A percentile compares a stretch with the other conserved stretches of the same genome.
Evolutionary conservation across 208 protist species (phyloP).

Genomic region (Crithidia sp.): DNA sequence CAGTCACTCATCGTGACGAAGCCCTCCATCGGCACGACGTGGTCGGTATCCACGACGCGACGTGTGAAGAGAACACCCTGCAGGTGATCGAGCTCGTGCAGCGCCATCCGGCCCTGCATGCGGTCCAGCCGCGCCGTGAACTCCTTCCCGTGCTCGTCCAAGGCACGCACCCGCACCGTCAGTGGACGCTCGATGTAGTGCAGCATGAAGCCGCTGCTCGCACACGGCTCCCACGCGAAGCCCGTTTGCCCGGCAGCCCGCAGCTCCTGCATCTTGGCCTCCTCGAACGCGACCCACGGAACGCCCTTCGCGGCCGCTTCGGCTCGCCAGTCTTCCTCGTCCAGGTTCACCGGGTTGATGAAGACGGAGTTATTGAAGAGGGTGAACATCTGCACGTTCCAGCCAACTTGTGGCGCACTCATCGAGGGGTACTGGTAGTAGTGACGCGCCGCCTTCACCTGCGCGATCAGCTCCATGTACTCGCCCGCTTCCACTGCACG

Average conservation of each 20-base stretch:
- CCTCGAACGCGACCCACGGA: conserved; percentile 49
- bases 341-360: conserved; percentile 87
- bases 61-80: conserved; percentile 85
- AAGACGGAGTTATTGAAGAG: conserved; percentile 86
- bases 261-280: conserved; percentile 53
- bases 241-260: conserved; percentile 58
- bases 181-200: conserved; percentile 91
- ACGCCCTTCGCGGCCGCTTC: conserved; percentile 28
- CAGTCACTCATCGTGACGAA: conserved; percentile 90
- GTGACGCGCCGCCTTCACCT: conserved; percentile 64
- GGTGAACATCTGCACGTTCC: conserved; percentile 90
- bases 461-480: conserved; percentile 65
- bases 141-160: conserved; percentile 47
- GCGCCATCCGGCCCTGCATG: conserved; percentile 83
- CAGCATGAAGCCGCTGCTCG: conserved; percentile 87
- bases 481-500: conserved; percentile 44
- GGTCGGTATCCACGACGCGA: conserved; percentile 83
- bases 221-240: conserved; percentile 92
- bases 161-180: conserved; percentile 58
- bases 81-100: conserved; percentile 89
- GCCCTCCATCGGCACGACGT: conserved; percentile 88
- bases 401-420: conserved; percentile 86
- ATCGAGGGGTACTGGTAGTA: conserved; percentile 92
- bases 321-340: conserved; percentile 50
- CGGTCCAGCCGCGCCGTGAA: conserved; percentile 56